Percentiles rank a stretch among this genome's conserved stretches.
phyloP scores from a whole-genome alignment of 768 basidiomycete species.

The Arthromyces matolae region DNA sequence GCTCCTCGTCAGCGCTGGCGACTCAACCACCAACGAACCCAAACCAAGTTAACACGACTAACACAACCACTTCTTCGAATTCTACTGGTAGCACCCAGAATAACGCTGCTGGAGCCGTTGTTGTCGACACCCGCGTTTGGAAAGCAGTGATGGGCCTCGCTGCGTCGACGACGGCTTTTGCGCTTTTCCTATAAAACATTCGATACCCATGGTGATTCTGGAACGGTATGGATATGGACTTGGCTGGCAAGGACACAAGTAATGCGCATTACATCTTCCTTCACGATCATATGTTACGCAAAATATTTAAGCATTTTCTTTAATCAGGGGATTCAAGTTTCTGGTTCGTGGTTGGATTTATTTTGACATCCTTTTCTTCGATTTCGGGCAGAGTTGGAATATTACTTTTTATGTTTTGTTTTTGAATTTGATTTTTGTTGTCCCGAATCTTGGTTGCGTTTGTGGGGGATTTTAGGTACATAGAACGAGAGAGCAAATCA shows the following conservation, averaged over 20 bases:
- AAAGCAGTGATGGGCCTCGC: slow-evolving; percentile 15
- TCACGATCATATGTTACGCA: slow-evolving; percentile 4
- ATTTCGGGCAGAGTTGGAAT: too few species aligned
- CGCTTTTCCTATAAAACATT: slow-evolving; percentile 13
- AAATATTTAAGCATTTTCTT: not conserved
- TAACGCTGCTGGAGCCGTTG: slow-evolving; percentile 13
- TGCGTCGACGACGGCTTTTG: slow-evolving; percentile 13
- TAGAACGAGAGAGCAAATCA: too few species aligned
- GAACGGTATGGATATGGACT: not conserved
- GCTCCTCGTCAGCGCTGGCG: too few species aligned
- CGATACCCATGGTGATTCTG: not conserved
- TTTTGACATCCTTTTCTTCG: too few species aligned
- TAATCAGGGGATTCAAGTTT: too few species aligned
- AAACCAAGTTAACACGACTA: slow-evolving; percentile 12
- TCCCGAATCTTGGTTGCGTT: too few species aligned
- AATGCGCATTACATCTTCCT: slow-evolving; percentile 2
- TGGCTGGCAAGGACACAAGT: too few species aligned
- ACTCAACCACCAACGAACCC: too few species aligned
- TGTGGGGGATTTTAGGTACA: too few species aligned
- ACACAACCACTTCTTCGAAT: slow-evolving; percentile 13
- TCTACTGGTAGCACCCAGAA: slow-evolving; percentile 14
- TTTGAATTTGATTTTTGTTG: too few species aligned
- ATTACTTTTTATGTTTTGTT: too few species aligned
- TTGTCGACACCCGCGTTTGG: slow-evolving; percentile 18
- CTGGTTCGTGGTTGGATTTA: not conserved